phyloP scores from a whole-genome alignment of 345 rosid species.

The Linum usitatissimum region DNA sequence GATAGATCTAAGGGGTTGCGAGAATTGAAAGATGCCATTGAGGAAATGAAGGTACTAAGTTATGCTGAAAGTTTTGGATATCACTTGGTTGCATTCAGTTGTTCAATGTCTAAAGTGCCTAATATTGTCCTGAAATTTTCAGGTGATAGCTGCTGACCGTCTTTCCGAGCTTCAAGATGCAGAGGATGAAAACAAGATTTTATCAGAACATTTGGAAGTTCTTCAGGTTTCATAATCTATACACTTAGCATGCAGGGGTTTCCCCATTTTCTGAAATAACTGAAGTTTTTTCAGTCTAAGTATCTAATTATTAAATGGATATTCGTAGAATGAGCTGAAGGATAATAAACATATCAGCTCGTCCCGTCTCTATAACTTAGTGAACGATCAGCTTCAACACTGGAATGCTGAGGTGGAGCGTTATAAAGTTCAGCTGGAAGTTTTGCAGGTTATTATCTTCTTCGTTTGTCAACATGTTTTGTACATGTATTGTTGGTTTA shows the following conservation, averaged over 20 bases:
- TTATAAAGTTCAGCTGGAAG: constrained; percentile 47
- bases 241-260: constrained; percentile 7
- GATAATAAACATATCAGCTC: constrained; percentile 67
- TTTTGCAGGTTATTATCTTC: constrained; percentile 54
- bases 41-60: constrained; percentile 57
- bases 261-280: constrained; percentile 6
- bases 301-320: constrained; percentile 14
- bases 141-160: constrained; percentile 73
- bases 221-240: constrained; percentile 44
- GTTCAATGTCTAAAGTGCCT: constrained; percentile 1
- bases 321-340: constrained; percentile 56
- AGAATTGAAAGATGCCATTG: constrained; percentile 66
- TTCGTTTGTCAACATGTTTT: constrained; percentile 11
- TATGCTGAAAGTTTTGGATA: neutral
- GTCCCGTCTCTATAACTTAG: constrained; percentile 51
- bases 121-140: constrained; percentile 19
- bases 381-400: constrained; percentile 75
- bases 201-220: constrained; percentile 64
- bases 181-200: constrained; percentile 45
- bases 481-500: constrained; percentile 11
- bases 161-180: constrained; percentile 77
- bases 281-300: constrained; percentile 1
- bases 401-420: constrained; percentile 65
- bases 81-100: constrained; percentile 3
- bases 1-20: constrained; percentile 54